Percentiles rank a stretch among this genome's conserved stretches.
Evolutionary conservation across 352 stramenopile genomes (phyloP).

Genomic region (Globisporangium carolinianum): DNA sequence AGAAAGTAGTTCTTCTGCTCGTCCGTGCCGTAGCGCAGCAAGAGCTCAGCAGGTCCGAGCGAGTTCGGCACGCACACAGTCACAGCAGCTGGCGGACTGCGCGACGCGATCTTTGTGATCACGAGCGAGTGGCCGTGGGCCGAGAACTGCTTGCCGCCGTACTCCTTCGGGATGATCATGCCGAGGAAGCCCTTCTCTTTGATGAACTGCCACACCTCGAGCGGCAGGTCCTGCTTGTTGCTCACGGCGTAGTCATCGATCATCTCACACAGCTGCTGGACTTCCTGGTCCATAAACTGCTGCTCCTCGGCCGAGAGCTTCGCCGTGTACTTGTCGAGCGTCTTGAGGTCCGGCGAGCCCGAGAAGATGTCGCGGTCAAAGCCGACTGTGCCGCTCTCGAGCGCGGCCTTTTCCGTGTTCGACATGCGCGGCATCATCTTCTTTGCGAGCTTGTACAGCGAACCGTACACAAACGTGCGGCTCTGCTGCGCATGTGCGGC

Average conservation of each 20-base stretch:
- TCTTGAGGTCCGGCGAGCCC: constrained; percentile 87
- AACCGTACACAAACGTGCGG: constrained; percentile 79
- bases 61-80: constrained; percentile 98
- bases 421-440: constrained; percentile 95
- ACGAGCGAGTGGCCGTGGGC: constrained; percentile 89
- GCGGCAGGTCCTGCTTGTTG: constrained; percentile 88
- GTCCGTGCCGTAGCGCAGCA: constrained; percentile 94
- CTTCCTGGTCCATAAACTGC: constrained; percentile 94
- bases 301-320: constrained; percentile 92
- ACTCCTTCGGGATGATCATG: constrained; percentile 98
- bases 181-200: constrained; percentile 95
- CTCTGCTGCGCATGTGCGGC: constrained; percentile 53
- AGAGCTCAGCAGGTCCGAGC: constrained; percentile 93
- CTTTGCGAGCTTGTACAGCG: constrained; percentile 91
- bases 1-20: constrained; percentile 97
- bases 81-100: constrained; percentile 86
- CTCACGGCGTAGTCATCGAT: constrained; percentile 94
- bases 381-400: constrained; percentile 93
- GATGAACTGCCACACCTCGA: constrained; percentile 94
- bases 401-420: constrained; percentile 92
- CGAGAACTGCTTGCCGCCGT: constrained; percentile 86
- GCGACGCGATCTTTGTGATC: constrained; percentile 91
- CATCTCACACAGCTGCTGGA: constrained; percentile 93
- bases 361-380: constrained; percentile 98
- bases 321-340: constrained; percentile 93